Percentiles rank a stretch among this genome's conserved stretches.
These are phyloP conservation scores for Myxozyma melibiosi DNA, from an alignment of 805 yeast genomes.

Conservation along the genomic window DNA sequence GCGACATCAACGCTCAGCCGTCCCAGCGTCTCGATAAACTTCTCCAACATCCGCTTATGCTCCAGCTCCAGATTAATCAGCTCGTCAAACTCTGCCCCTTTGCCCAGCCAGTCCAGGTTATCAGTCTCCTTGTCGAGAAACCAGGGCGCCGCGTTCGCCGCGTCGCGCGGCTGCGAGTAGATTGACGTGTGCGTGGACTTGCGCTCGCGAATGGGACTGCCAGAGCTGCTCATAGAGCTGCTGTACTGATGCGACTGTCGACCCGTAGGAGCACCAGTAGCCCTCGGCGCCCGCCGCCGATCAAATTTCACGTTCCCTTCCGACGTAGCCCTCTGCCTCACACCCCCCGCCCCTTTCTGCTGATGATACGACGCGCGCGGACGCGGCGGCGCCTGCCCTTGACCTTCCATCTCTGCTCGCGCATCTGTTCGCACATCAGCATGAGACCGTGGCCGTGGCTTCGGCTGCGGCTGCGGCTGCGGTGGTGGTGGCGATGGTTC, in stretches of 20 bases:
- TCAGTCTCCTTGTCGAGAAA: slow-evolving; percentile 2
- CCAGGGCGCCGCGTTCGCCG: slow-evolving; percentile 1
- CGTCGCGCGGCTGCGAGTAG: slow-evolving; percentile 6
- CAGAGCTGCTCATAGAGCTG: too few relatives aligned
- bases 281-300: too few relatives aligned
- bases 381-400: too few relatives aligned
- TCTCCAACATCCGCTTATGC: slow-evolving; percentile 60
- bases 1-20: slow-evolving; percentile 90
- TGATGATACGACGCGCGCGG: too few relatives aligned
- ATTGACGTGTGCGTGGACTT: neutral
- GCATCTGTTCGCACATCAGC: too few relatives aligned
- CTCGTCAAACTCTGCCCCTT: slow-evolving; percentile 20
- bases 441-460: too few relatives aligned
- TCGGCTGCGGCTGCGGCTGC: neutral
- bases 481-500: neutral
- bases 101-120: slow-evolving; percentile 10
- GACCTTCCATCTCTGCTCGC: too few relatives aligned
- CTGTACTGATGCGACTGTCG: too few relatives aligned
- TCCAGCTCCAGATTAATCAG: slow-evolving; percentile 27
- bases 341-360: too few relatives aligned
- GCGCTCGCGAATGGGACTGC: slow-evolving; percentile 4
- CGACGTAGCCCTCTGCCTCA: too few relatives aligned
- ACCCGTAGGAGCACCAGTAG: too few relatives aligned
- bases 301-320: too few relatives aligned
- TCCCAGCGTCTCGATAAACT: slow-evolving; percentile 81